Evolutionary conservation across 1,284 basidiomycete species (phyloP).

Genomic region (Malassezia pachydermatis): DNA sequence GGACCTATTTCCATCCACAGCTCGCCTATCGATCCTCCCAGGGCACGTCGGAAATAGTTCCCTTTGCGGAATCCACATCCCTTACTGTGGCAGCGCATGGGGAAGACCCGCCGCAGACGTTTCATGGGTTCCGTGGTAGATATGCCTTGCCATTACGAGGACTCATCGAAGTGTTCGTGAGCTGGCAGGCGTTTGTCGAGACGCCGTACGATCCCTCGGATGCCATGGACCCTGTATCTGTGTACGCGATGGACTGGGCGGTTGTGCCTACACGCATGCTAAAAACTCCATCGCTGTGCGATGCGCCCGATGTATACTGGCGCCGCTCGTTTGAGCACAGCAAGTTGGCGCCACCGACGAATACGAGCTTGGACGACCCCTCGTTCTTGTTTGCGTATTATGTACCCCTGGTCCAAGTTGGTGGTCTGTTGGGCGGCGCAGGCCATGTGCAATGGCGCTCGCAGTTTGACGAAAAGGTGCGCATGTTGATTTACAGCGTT

Average conservation of each 20-base stretch:
- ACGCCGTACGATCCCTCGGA: constrained; percentile 32
- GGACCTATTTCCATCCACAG: constrained; percentile 36
- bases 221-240: constrained; percentile 30
- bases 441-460: constrained; percentile 9
- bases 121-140: background rate
- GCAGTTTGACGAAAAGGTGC: constrained; percentile 38
- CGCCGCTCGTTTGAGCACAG: constrained; percentile 29
- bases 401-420: constrained; percentile 23
- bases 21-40: constrained; percentile 19
- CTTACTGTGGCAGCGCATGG: too few species aligned
- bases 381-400: constrained; percentile 27
- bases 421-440: constrained; percentile 23
- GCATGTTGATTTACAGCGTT: constrained; percentile 26
- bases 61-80: background rate
- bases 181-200: constrained; percentile 29
- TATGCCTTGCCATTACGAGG: constrained; percentile 17
- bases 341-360: constrained; percentile 20
- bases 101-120: background rate
- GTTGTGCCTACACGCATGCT: background rate
- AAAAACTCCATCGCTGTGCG: background rate
- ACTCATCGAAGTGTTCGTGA: constrained; percentile 26
- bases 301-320: constrained; percentile 5
- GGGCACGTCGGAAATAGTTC: background rate
- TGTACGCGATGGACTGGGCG: constrained; percentile 30
- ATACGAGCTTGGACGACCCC: background rate